Percentiles rank a stretch among this genome's conserved stretches.
These are phyloP conservation scores for Datisca glomerata DNA, from an alignment of 306 rosid species.

Conservation along the genomic window DNA sequence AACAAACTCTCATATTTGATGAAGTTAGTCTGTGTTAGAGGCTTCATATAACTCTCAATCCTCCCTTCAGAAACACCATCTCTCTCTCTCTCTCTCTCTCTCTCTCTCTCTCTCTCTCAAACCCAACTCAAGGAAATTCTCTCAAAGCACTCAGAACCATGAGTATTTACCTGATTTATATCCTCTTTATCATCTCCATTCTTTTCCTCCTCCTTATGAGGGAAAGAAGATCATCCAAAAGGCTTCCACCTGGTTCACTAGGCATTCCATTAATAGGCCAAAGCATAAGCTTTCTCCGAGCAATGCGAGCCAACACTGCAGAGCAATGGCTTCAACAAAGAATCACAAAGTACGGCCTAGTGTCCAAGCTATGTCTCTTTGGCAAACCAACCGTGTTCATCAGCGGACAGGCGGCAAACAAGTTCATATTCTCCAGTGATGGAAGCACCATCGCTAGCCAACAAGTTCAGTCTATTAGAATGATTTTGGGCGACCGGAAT, in stretches of 20 bases:
- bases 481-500: slow-evolving; percentile 42
- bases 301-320: slow-evolving; percentile 50
- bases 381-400: slow-evolving; percentile 65
- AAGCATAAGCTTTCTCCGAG: slow-evolving; percentile 39
- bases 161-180: slow-evolving; percentile 15
- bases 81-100: slow-evolving; percentile 1
- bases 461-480: slow-evolving; percentile 33
- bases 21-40: too few species aligned
- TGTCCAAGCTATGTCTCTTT: slow-evolving; percentile 61
- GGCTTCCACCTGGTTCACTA: slow-evolving; percentile 67
- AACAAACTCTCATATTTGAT: too few species aligned
- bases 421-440: slow-evolving; percentile 30
- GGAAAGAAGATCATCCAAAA: slow-evolving; percentile 24
- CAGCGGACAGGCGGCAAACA: slow-evolving; percentile 60
- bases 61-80: too few species aligned
- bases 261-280: slow-evolving; percentile 65
- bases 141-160: slow-evolving; percentile 15
- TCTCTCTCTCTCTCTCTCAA: not conserved
- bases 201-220: slow-evolving; percentile 28
- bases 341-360: slow-evolving; percentile 48
- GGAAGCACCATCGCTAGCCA: slow-evolving; percentile 15
- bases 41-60: too few species aligned
- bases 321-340: slow-evolving; percentile 53
- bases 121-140: not conserved
- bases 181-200: slow-evolving; percentile 29